phyloP scores from a whole-genome alignment of 257 asterid genomes.

The Leptodermis oblonga region DNA sequence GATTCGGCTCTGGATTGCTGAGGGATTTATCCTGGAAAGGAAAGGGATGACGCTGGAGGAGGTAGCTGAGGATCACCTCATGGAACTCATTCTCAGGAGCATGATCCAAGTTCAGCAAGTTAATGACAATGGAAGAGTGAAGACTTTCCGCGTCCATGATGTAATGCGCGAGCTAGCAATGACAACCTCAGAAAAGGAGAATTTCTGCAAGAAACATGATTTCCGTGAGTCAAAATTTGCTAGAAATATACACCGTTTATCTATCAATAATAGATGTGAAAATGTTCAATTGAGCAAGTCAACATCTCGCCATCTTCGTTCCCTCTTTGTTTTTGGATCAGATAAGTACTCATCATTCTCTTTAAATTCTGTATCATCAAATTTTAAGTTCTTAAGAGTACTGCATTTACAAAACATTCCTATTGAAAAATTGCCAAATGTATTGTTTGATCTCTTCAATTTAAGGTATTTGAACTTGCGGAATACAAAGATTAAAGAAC shows the following conservation, averaged over 20 bases:
- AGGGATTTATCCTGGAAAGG: slow-evolving; percentile 25
- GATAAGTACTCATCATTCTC: slow-evolving; percentile 18
- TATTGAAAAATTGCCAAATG: slow-evolving; percentile 20
- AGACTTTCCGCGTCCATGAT: slow-evolving; percentile 22
- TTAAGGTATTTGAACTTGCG: slow-evolving; percentile 20
- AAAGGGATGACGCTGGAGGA: slow-evolving; percentile 21
- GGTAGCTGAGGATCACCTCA: slow-evolving; percentile 27
- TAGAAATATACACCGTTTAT: slow-evolving; percentile 17
- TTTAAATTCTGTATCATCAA: slow-evolving; percentile 15
- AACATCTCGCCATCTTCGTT: slow-evolving; percentile 24
- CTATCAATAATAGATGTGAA: slow-evolving; percentile 14
- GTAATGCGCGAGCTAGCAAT: slow-evolving; percentile 22
- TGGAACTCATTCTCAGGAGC: slow-evolving; percentile 31
- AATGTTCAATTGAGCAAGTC: slow-evolving; percentile 16
- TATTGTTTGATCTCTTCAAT: slow-evolving; percentile 18
- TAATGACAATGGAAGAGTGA: slow-evolving; percentile 19
- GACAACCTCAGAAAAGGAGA: slow-evolving; percentile 14
- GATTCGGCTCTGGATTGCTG: slow-evolving; percentile 31
- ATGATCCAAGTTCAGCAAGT: slow-evolving; percentile 21
- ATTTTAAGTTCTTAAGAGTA: slow-evolving; percentile 23
- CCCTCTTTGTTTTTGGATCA: slow-evolving; percentile 24
- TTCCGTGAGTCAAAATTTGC: slow-evolving; percentile 16
- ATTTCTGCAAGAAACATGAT: slow-evolving; percentile 19
- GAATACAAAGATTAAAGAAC: slow-evolving; percentile 18
- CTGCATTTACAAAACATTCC: slow-evolving; percentile 20